phyloP scores from a whole-genome alignment of 257 asterid genomes.

The Scutellaria barbata region DNA sequence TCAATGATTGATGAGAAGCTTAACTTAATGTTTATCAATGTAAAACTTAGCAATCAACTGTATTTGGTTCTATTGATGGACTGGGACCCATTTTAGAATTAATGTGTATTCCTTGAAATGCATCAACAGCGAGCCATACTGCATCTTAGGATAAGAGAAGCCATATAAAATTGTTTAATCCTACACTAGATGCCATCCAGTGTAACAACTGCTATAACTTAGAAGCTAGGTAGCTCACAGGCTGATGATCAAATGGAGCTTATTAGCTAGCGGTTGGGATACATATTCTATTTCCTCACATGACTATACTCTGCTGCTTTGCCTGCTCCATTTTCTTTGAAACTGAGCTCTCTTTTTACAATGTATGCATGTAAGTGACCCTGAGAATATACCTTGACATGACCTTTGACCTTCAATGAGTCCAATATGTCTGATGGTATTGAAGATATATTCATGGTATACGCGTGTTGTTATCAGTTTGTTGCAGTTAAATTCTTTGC shows the following conservation, averaged over 20 bases:
- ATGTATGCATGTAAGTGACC: background rate
- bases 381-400: constrained; percentile 7
- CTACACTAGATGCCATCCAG: background rate
- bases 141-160: background rate
- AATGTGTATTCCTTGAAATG: background rate
- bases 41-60: constrained; percentile 5
- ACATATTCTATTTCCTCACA: background rate
- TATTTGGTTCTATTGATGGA: constrained; percentile 8
- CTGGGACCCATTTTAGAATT: background rate
- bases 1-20: background rate
- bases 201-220: background rate
- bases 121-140: background rate
- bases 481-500: constrained; percentile 10
- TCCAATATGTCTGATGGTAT: background rate
- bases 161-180: constrained; percentile 14
- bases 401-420: constrained; percentile 14
- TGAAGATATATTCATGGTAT: background rate
- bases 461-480: constrained; percentile 19
- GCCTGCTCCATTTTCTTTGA: background rate
- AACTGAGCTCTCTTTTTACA: background rate
- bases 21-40: constrained; percentile 13
- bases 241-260: constrained; percentile 9
- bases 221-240: constrained; percentile 1
- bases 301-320: background rate
- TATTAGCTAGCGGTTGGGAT: background rate